These are phyloP conservation scores for Areca catechu DNA, from an alignment of 176 grass and related monocot species.

Conservation along the genomic window DNA sequence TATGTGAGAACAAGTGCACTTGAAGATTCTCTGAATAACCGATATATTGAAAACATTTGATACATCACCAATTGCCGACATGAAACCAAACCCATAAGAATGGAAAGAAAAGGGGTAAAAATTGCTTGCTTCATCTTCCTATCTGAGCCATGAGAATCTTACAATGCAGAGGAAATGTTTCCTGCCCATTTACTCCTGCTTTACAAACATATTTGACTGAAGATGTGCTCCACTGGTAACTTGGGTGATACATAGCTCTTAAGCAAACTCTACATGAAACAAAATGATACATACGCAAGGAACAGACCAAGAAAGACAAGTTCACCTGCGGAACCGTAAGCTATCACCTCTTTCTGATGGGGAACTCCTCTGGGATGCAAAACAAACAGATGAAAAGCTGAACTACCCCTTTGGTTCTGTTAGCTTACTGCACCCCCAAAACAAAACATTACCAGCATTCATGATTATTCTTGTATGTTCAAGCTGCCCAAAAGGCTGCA, in stretches of 20 bases:
- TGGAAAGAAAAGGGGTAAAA: too few species aligned
- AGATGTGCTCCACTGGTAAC: constrained; percentile 38
- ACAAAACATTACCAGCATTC: background rate
- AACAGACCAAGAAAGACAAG: constrained; percentile 59
- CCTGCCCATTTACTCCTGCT: constrained; percentile 27
- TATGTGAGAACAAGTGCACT: too few species aligned
- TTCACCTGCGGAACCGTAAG: constrained; percentile 27
- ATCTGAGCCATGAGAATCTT: constrained; percentile 47
- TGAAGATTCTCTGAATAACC: too few species aligned
- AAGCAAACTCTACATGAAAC: constrained; percentile 52
- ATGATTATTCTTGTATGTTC: background rate
- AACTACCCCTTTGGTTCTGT: constrained; percentile 19
- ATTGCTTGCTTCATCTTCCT: constrained; percentile 21
- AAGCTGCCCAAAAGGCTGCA: background rate
- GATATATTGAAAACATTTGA: too few species aligned
- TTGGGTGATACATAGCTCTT: constrained; percentile 32
- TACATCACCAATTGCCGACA: too few species aligned
- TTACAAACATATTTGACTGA: constrained; percentile 25
- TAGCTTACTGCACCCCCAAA: background rate
- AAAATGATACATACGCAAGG: constrained; percentile 10
- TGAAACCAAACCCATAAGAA: too few species aligned
- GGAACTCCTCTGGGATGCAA: constrained; percentile 27
- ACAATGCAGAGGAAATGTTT: constrained; percentile 29
- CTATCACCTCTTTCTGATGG: constrained; percentile 33
- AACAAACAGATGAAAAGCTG: constrained; percentile 34